Percentiles rank a stretch among this genome's conserved stretches.
These are phyloP conservation scores for Ophiocordyceps camponoti-saundersi DNA, from an alignment of 2,329 filamentous ascomycete genomes.

Conservation along the genomic window DNA sequence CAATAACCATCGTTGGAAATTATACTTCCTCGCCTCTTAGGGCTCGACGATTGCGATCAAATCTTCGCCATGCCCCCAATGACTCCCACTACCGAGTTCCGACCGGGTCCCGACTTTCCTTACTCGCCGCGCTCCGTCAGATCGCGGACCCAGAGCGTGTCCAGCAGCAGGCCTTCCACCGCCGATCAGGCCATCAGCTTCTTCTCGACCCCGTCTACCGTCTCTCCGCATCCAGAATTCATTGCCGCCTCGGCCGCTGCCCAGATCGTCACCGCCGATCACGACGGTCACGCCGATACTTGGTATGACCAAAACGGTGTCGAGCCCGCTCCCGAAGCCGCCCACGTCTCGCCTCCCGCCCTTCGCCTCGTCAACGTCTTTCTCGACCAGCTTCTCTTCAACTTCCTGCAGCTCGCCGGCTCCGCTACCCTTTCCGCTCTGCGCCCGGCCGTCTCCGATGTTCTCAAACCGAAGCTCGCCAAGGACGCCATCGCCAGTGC, in stretches of 20 bases:
- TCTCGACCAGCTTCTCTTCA: constrained; percentile 83
- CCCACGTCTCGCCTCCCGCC: constrained; percentile 55
- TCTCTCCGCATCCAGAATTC: constrained; percentile 69
- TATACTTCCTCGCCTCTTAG: not conserved
- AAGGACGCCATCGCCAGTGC: constrained; percentile 69
- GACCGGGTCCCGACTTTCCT: not conserved
- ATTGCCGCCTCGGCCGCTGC: constrained; percentile 78
- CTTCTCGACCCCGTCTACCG: constrained; percentile 43
- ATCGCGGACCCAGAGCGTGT: constrained; percentile 46
- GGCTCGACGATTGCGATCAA: too few species aligned
- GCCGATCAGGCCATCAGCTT: constrained; percentile 36
- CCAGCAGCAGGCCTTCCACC: constrained; percentile 52
- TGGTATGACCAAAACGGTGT: constrained; percentile 54
- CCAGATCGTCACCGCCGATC: constrained; percentile 78
- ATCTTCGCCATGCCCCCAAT: not conserved
- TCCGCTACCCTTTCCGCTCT: constrained; percentile 62
- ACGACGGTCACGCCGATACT: constrained; percentile 55
- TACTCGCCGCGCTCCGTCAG: constrained; percentile 13
- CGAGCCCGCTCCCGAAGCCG: constrained; percentile 48
- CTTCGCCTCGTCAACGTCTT: constrained; percentile 76
- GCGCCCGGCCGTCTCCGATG: constrained; percentile 67
- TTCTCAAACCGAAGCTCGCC: constrained; percentile 78
- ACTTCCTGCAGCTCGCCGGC: constrained; percentile 64
- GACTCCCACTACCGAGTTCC: not conserved
- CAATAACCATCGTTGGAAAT: too few species aligned